Percentiles rank a stretch among this genome's conserved stretches.
phyloP scores from a whole-genome alignment of 1,284 basidiomycete genomes.

The Psilocybe mexicana region DNA sequence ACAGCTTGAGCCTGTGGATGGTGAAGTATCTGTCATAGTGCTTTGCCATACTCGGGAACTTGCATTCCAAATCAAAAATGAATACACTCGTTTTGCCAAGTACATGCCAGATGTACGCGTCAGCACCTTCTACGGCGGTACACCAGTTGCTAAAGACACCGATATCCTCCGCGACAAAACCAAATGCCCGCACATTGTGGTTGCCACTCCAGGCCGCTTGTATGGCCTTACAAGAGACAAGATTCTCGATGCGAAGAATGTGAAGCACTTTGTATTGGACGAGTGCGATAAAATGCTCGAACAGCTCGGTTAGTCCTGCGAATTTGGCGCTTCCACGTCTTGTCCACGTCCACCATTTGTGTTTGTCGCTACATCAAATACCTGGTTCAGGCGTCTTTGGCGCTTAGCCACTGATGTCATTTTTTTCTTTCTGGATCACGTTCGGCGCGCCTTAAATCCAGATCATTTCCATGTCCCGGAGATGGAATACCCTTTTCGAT shows the following conservation, averaged over 20 bases:
- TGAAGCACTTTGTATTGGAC: constrained; percentile 99
- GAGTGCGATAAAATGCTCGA: constrained; percentile 99
- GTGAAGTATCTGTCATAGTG: constrained; percentile 96
- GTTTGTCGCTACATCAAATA: constrained; percentile 42
- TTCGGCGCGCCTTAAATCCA: constrained; percentile 25
- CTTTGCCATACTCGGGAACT: constrained; percentile 99
- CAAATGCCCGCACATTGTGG: constrained; percentile 98
- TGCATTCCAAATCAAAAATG: constrained; percentile 99
- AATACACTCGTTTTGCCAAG: constrained; percentile 98
- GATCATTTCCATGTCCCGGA: constrained; percentile 25
- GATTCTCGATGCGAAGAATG: constrained; percentile 87
- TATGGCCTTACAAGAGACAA: constrained; percentile 94
- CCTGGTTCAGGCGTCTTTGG: constrained; percentile 35
- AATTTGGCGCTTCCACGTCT: constrained; percentile 50
- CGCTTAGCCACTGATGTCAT: constrained; percentile 17
- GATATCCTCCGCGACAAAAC: constrained; percentile 95
- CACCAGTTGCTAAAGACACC: constrained; percentile 91
- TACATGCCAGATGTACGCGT: constrained; percentile 99
- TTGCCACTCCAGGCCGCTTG: constrained; percentile 95
- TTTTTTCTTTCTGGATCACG: constrained; percentile 31
- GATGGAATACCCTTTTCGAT: constrained; percentile 18
- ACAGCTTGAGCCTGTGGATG: constrained; percentile 97
- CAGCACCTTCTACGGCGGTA: constrained; percentile 97
- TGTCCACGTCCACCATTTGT: constrained; percentile 42
- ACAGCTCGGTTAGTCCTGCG: constrained; percentile 97